phyloP scores from a whole-genome alignment of 306 rosid genomes.

The Cucumis sativus region DNA sequence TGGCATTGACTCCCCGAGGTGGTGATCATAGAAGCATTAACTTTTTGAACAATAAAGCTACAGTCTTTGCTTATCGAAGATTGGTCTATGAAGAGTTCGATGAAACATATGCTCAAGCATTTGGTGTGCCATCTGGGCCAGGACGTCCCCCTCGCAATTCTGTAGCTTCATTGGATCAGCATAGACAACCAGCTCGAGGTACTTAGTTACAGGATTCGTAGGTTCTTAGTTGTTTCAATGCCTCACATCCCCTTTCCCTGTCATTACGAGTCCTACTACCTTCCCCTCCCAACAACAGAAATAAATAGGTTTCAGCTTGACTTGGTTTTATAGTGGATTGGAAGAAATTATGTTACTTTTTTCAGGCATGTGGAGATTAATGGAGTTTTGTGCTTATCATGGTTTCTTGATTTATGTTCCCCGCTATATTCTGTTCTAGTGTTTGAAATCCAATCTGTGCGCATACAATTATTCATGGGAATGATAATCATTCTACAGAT shows the following conservation, averaged over 20 bases:
- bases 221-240: neutral
- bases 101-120: slow-evolving; percentile 95
- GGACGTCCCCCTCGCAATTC: slow-evolving; percentile 34
- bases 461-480: neutral
- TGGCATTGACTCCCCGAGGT: slow-evolving; percentile 47
- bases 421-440: neutral
- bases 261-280: neutral
- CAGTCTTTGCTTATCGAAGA: slow-evolving; percentile 40
- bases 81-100: slow-evolving; percentile 79
- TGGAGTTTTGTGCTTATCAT: neutral
- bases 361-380: neutral
- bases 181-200: slow-evolving; percentile 59
- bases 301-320: neutral
- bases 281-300: neutral
- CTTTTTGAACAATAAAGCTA: slow-evolving; percentile 52
- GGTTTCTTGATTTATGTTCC: neutral
- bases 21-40: slow-evolving; percentile 36
- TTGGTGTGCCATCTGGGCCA: slow-evolving; percentile 42
- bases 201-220: slow-evolving; percentile 17
- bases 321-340: neutral
- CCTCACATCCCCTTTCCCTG: neutral
- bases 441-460: neutral
- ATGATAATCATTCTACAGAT: neutral
- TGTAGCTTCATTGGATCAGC: slow-evolving; percentile 17
- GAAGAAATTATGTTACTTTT: neutral